These are phyloP conservation scores for Anisogramma anomala DNA, from an alignment of 2,329 filamentous ascomycete species.

Conservation along the genomic window DNA sequence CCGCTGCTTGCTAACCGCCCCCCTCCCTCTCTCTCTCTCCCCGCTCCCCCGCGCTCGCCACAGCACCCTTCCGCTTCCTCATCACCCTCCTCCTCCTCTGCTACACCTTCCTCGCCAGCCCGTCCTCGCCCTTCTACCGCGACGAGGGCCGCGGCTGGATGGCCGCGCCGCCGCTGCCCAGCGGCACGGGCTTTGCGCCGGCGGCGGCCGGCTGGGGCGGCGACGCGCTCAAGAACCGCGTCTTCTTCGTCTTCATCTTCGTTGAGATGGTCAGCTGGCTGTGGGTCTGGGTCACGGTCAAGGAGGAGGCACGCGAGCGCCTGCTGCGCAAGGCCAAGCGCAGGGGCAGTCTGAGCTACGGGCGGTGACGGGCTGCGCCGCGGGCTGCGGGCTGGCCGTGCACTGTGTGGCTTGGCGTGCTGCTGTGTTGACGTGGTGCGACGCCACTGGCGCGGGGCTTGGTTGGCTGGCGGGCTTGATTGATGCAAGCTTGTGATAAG, in stretches of 20 bases:
- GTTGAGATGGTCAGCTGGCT: slow-evolving; percentile 79
- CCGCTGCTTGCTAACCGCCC: slow-evolving; percentile 31
- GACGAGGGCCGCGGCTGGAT: slow-evolving; percentile 22
- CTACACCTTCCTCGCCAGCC: slow-evolving; percentile 53
- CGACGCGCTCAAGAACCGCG: slow-evolving; percentile 67
- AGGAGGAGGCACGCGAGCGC: slow-evolving; percentile 47
- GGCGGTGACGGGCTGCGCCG: neutral
- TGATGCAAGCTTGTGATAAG: neutral
- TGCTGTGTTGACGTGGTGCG: too few species aligned
- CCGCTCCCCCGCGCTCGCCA: slow-evolving; percentile 29
- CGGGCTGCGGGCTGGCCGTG: too few species aligned
- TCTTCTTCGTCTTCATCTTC: slow-evolving; percentile 77
- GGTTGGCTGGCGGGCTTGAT: neutral
- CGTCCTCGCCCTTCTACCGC: slow-evolving; percentile 39
- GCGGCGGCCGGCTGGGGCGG: slow-evolving; percentile 37
- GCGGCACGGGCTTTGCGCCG: slow-evolving; percentile 25
- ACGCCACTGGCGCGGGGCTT: too few species aligned
- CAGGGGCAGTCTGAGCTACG: slow-evolving; percentile 15
- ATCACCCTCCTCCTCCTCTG: slow-evolving; percentile 50
- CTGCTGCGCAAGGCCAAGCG: slow-evolving; percentile 28
- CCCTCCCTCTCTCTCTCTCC: slow-evolving; percentile 51
- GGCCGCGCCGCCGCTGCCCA: slow-evolving; percentile 24
- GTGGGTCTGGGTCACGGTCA: slow-evolving; percentile 64
- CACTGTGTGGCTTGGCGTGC: neutral
- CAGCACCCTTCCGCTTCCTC: slow-evolving; percentile 52